Conservation (phyloP, 2,329 filamentous ascomycete genomes). For the Beauveria australis region DNA sequence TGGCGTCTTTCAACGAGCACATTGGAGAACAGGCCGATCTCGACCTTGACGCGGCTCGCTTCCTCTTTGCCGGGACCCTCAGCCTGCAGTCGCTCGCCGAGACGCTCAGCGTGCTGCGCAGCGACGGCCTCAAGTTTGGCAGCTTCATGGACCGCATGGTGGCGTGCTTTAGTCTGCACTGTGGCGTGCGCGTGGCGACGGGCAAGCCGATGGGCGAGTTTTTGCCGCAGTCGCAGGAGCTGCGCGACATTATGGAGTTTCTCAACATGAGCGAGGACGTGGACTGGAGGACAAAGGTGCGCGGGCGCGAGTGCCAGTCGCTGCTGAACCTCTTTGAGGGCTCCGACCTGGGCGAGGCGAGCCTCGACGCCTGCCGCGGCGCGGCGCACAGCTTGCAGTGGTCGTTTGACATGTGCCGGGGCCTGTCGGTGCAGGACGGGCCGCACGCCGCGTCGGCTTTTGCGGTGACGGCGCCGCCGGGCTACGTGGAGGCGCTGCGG, state of each 20-base stretch:
- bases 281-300: constrained; percentile 9
- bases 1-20: constrained; percentile 20
- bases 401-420: constrained; percentile 25
- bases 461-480: constrained; percentile 22
- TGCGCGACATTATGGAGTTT: constrained; percentile 18
- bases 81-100: constrained; percentile 12
- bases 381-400: constrained; percentile 24
- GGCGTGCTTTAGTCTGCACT: constrained; percentile 33
- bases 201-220: constrained; percentile 23
- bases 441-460: constrained; percentile 27
- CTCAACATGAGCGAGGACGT: constrained; percentile 17
- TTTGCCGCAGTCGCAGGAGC: constrained; percentile 28
- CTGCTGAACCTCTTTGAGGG: constrained; percentile 23
- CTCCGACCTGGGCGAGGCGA: constrained; percentile 22
- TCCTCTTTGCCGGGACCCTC: constrained; percentile 11
- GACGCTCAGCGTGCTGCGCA: constrained; percentile 22
- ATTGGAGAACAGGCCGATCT: constrained; percentile 10
- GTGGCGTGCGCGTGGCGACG: constrained; percentile 32
- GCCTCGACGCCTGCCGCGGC: constrained; percentile 21
- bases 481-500: constrained; percentile 27
- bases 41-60: not conserved
- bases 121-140: constrained; percentile 24
- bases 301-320: constrained; percentile 20
- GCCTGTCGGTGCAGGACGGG: constrained; percentile 16
- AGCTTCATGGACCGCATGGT: constrained; percentile 32